Evolutionary conservation across 73 alveolate genomes (phyloP).

Genomic region (Blepharisma japonicum): DNA sequence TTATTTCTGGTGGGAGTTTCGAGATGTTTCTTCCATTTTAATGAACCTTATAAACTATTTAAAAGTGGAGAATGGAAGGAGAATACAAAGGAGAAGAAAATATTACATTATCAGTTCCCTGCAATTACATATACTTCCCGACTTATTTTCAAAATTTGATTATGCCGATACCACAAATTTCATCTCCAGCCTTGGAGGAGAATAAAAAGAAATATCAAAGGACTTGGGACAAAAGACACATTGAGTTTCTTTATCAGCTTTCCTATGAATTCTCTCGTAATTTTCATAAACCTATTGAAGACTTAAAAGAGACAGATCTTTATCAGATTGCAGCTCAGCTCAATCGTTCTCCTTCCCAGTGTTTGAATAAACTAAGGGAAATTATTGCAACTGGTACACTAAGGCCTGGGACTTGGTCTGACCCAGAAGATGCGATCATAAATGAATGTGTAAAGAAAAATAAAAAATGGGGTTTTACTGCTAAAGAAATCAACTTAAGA

Average conservation of each 20-base stretch:
- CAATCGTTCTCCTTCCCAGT: not conserved
- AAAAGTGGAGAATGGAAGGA: too few species aligned
- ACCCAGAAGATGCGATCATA: conserved; percentile 10
- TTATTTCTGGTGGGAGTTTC: too few species aligned
- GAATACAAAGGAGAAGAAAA: too few species aligned
- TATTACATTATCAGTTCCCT: too few species aligned
- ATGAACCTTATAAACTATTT: too few species aligned
- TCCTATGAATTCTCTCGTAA: not conserved
- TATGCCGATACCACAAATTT: too few species aligned
- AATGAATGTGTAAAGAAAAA: not conserved
- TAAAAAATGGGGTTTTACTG: not conserved
- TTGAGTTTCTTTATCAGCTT: not conserved
- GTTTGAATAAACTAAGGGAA: not conserved
- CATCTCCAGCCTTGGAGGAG: too few species aligned
- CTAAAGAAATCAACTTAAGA: not conserved
- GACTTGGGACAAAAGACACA: not conserved
- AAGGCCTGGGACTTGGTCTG: conserved; percentile 6
- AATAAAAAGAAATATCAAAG: not conserved
- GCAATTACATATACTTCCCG: too few species aligned
- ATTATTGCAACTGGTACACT: not conserved
- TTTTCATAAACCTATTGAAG: not conserved
- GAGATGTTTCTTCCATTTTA: too few species aligned
- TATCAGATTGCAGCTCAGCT: not conserved
- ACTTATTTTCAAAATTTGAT: too few species aligned
- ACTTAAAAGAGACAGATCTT: not conserved